Conservation (phyloP, 805 yeast genomes). For the Myxozyma sirexii region DNA sequence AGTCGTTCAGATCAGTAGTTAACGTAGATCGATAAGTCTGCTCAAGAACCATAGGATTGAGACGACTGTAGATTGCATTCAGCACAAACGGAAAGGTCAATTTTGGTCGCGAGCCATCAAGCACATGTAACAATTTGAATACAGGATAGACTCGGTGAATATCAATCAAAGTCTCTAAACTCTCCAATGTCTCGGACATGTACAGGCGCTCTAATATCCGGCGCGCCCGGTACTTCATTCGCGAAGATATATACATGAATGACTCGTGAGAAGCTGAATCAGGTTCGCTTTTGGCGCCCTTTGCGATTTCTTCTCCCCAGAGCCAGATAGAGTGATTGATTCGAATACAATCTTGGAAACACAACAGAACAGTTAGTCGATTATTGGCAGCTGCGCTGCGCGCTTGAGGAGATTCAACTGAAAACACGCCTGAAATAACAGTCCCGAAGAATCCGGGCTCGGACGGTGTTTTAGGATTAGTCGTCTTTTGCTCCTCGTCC, state of each 20-base stretch:
- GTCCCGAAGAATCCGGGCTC: constrained; percentile 57
- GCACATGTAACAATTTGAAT: constrained; percentile 67
- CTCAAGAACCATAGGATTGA: constrained; percentile 42
- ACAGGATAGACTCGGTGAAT: constrained; percentile 45
- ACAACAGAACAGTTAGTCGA: constrained; percentile 58
- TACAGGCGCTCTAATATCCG: constrained; percentile 65
- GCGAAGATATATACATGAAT: constrained; percentile 53
- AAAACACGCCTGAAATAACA: constrained; percentile 75
- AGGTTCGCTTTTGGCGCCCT: constrained; percentile 21
- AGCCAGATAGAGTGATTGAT: constrained; percentile 69
- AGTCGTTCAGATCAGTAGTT: constrained; percentile 51
- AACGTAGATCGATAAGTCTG: constrained; percentile 49
- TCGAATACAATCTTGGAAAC: constrained; percentile 62
- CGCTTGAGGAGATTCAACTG: constrained; percentile 57
- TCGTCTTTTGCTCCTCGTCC: constrained; percentile 32
- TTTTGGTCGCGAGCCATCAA: constrained; percentile 84
- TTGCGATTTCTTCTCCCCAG: constrained; percentile 55
- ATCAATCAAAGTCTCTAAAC: constrained; percentile 64
- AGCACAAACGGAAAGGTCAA: constrained; percentile 70
- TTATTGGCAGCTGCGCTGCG: constrained; percentile 56
- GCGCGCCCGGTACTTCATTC: constrained; percentile 70
- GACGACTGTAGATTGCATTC: constrained; percentile 55
- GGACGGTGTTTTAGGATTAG: constrained; percentile 32
- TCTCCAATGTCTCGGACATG: constrained; percentile 70
- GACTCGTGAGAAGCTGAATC: constrained; percentile 41